Conservation (phyloP, 2,329 filamentous ascomycete species). For the Aquanectria penicillioides region DNA sequence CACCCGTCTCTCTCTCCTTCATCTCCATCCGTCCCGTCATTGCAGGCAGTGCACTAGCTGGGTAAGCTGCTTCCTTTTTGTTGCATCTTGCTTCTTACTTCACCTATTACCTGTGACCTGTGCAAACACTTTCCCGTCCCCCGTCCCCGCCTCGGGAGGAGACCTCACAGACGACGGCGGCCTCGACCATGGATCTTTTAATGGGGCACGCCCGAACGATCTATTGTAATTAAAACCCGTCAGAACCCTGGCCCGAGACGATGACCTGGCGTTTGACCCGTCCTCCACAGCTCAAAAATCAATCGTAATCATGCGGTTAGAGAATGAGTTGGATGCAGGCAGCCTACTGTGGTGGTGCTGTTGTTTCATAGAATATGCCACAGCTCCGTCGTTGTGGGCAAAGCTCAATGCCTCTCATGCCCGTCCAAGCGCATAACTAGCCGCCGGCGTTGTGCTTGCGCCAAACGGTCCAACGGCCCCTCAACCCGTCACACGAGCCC, state of each 20-base stretch:
- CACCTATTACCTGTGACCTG: too few relatives aligned
- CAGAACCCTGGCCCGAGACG: too few relatives aligned
- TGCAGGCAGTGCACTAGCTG: too few relatives aligned
- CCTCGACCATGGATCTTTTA: not conserved
- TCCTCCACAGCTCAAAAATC: too few relatives aligned
- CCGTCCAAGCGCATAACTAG: constrained; percentile 2
- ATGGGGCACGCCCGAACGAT: constrained; percentile 11
- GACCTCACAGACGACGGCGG: constrained; percentile 6
- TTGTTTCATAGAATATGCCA: constrained; percentile 3
- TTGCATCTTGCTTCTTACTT: too few relatives aligned
- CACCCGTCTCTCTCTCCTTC: not conserved
- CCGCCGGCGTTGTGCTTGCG: constrained; percentile 6
- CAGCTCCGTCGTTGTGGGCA: too few relatives aligned
- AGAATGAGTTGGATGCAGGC: too few relatives aligned
- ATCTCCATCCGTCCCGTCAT: constrained; percentile 1
- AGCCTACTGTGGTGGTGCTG: too few relatives aligned
- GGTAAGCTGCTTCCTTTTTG: too few relatives aligned
- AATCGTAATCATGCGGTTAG: too few relatives aligned
- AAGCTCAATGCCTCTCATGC: not conserved
- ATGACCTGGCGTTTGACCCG: too few relatives aligned
- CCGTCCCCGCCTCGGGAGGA: not conserved
- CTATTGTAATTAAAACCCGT: constrained; percentile 14
- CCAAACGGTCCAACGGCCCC: constrained; percentile 18
- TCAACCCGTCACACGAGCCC: constrained; percentile 20
- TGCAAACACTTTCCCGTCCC: not conserved